phyloP scores from a whole-genome alignment of 352 stramenopile species.

The Blastocystis sp. region DNA sequence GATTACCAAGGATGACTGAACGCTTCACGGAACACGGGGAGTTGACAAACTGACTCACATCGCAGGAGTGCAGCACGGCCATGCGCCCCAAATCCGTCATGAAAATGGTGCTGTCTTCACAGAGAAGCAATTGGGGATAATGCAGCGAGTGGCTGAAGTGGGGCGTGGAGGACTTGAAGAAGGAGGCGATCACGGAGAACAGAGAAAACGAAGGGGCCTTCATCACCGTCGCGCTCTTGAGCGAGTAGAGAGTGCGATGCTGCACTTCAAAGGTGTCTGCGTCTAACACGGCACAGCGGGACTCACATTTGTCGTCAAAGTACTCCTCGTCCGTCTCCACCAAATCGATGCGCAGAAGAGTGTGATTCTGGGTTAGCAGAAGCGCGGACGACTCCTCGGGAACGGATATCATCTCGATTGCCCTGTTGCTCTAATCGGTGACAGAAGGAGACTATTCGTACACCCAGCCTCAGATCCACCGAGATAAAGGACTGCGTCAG shows the following conservation, averaged over 20 bases:
- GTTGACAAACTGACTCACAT: not conserved
- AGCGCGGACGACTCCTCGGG: not conserved
- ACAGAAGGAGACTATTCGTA: not conserved
- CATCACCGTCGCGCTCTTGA: not conserved
- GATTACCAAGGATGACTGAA: not conserved
- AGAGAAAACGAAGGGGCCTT: not conserved
- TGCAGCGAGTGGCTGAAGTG: not conserved
- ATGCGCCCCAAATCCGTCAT: not conserved
- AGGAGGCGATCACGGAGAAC: not conserved
- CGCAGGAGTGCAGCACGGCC: not conserved
- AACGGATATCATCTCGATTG: not conserved
- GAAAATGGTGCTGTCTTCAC: not conserved
- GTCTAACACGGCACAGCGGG: not conserved
- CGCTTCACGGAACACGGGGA: not conserved
- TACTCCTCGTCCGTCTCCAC: constrained; percentile 19
- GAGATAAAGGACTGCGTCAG: not conserved
- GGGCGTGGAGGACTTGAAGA: not conserved
- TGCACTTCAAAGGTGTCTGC: constrained; percentile 1
- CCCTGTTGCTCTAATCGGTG: not conserved
- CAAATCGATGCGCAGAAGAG: not conserved
- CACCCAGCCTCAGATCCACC: not conserved
- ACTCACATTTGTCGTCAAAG: not conserved
- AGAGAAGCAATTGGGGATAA: constrained; percentile 2
- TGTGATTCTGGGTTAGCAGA: not conserved
- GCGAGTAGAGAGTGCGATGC: not conserved